These are phyloP conservation scores for Urostyla sp. DNA, from an alignment of 73 alveolate genomes.

Conservation along the genomic window DNA sequence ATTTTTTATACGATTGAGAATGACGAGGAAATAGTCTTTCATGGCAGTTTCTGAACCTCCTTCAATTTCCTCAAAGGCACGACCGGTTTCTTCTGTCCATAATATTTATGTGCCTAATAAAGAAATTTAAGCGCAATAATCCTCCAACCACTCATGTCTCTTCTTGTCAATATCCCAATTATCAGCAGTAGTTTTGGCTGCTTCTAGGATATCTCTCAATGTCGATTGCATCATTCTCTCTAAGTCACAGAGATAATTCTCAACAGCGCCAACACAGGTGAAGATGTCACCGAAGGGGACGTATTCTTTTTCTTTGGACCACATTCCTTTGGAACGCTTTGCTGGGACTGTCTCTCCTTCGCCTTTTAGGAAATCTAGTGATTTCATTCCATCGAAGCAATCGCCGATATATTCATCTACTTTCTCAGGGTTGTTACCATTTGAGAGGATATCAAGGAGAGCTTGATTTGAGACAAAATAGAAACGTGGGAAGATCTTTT, in stretches of 20 bases:
- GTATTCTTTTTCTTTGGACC: slow-evolving; percentile 89
- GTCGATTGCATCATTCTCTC: slow-evolving; percentile 93
- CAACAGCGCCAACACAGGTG: slow-evolving; percentile 97
- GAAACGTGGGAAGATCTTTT: slow-evolving; percentile 99
- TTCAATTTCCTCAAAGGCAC: slow-evolving; percentile 98
- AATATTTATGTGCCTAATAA: slow-evolving; percentile 97
- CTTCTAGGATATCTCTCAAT: slow-evolving; percentile 87
- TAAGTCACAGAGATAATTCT: slow-evolving; percentile 91
- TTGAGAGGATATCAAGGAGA: slow-evolving; percentile 97
- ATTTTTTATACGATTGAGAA: slow-evolving; percentile 82
- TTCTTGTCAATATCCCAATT: slow-evolving; percentile 95
- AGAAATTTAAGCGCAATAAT: slow-evolving; percentile 98
- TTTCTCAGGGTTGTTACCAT: slow-evolving; percentile 98
- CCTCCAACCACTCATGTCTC: slow-evolving; percentile 98
- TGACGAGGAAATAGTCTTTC: slow-evolving; percentile 90
- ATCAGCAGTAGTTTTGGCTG: slow-evolving; percentile 95
- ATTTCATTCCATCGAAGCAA: slow-evolving; percentile 98
- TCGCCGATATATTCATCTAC: slow-evolving; percentile 98
- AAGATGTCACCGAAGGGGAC: slow-evolving; percentile 90
- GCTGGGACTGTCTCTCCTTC: slow-evolving; percentile 74
- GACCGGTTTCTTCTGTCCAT: slow-evolving; percentile 99
- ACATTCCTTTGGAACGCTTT: slow-evolving; percentile 73
- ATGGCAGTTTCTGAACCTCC: slow-evolving; percentile 99
- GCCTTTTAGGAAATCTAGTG: slow-evolving; percentile 87
- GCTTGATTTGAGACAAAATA: slow-evolving; percentile 99